phyloP scores from a whole-genome alignment of 148 eudicot genomes.

The Silene conica region DNA sequence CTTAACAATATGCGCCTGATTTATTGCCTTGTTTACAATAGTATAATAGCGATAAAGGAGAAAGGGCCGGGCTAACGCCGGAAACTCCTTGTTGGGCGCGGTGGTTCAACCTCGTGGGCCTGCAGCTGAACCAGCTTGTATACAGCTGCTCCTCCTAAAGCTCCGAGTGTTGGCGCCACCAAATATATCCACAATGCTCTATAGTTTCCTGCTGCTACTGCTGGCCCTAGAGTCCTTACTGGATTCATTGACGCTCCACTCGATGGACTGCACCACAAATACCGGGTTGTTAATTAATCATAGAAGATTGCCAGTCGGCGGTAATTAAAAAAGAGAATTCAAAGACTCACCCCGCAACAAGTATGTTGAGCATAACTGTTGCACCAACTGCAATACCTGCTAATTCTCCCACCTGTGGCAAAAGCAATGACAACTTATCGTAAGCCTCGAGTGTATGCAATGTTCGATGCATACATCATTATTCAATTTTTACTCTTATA shows the following conservation, averaged over 20 bases:
- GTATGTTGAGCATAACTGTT: slow-evolving; percentile 86
- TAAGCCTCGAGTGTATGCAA: neutral
- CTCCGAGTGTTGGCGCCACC: slow-evolving; percentile 87
- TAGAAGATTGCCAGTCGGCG: neutral
- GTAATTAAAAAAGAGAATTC: neutral
- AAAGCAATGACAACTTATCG: slow-evolving; percentile 9
- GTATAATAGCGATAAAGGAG: slow-evolving; percentile 5
- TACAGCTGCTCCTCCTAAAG: slow-evolving; percentile 69
- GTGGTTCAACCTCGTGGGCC: slow-evolving; percentile 57
- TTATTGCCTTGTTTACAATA: neutral
- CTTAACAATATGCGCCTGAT: slow-evolving; percentile 6
- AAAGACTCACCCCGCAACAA: slow-evolving; percentile 79
- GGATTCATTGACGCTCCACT: slow-evolving; percentile 97
- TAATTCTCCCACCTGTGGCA: slow-evolving; percentile 82
- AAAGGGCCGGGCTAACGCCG: slow-evolving; percentile 44
- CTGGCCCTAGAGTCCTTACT: slow-evolving; percentile 89
- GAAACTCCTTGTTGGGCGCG: slow-evolving; percentile 77
- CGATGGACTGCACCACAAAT: slow-evolving; percentile 50
- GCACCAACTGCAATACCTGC: slow-evolving; percentile 99
- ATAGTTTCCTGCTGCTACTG: slow-evolving; percentile 93
- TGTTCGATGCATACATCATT: neutral
- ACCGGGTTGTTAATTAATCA: neutral
- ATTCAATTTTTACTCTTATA: neutral
- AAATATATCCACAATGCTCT: slow-evolving; percentile 70
- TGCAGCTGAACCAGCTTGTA: slow-evolving; percentile 74